Conservation (phyloP, 306 rosid genomes). For the Cicer cuneatum region DNA sequence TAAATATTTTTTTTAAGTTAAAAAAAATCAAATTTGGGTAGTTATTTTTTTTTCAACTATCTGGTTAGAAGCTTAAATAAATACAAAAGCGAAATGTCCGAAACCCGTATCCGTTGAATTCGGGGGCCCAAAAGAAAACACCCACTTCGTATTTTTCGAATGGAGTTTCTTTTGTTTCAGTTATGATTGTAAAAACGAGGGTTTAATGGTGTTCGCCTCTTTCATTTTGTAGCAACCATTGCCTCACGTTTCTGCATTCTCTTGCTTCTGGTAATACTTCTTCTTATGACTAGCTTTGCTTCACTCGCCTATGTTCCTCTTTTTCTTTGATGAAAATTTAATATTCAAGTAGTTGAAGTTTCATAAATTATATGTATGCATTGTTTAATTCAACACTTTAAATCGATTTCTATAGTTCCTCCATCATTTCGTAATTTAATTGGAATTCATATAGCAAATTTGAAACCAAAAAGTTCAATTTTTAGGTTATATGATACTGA, state of each 20-base stretch:
- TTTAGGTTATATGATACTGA: not conserved
- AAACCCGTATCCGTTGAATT: not conserved
- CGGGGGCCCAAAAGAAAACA: slow-evolving; percentile 8
- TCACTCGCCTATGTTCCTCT: not conserved
- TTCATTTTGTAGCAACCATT: not conserved
- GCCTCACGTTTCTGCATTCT: not conserved
- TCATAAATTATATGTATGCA: not conserved
- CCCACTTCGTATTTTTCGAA: not conserved
- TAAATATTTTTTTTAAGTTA: too few species aligned
- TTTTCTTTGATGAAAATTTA: not conserved
- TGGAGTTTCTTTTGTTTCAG: not conserved
- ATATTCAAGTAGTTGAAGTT: not conserved
- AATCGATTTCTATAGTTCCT: not conserved
- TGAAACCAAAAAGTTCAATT: too few species aligned
- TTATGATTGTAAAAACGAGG: slow-evolving; percentile 33
- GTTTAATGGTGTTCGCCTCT: slow-evolving; percentile 42
- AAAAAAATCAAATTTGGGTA: too few species aligned
- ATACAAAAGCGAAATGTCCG: not conserved
- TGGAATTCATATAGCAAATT: too few species aligned
- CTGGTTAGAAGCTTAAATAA: too few species aligned
- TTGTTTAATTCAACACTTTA: not conserved
- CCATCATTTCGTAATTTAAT: not conserved
- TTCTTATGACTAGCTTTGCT: not conserved
- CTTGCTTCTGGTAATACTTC: slow-evolving; percentile 35
- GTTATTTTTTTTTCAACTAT: too few species aligned